Conservation (phyloP, 2,329 filamentous ascomycete species). For the Beauveria sp. region DNA sequence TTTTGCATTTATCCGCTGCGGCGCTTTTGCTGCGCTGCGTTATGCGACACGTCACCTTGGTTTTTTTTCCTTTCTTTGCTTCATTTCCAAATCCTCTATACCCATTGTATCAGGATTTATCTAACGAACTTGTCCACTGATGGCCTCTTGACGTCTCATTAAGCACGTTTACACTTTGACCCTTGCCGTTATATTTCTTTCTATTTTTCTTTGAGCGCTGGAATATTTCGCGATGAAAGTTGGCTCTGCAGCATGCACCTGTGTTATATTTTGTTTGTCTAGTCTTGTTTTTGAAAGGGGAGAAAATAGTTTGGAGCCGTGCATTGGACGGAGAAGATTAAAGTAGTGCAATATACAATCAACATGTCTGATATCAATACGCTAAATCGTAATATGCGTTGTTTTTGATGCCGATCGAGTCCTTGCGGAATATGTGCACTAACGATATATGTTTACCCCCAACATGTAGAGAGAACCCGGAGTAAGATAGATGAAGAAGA, state of each 20-base stretch:
- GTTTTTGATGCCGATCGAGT: background rate
- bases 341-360: background rate
- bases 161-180: background rate
- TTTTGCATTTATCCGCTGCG: conserved; percentile 4
- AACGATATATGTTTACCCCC: too few species aligned
- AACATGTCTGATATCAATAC: background rate
- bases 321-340: background rate
- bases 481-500: too few species aligned
- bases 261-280: background rate
- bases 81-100: conserved; percentile 6
- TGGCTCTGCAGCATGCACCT: background rate
- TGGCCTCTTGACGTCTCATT: conserved; percentile 2
- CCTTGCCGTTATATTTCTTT: background rate
- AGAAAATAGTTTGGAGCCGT: background rate
- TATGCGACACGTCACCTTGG: background rate
- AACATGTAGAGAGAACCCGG: too few species aligned
- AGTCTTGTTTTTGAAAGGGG: background rate
- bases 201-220: background rate
- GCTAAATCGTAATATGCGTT: background rate
- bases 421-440: too few species aligned
- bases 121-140: background rate
- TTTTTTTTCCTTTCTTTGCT: conserved; percentile 1
- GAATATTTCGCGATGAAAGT: background rate
- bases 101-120: conserved; percentile 7
- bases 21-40: background rate